Percentiles rank a stretch among this genome's conserved stretches.
Conservation (phyloP, 2,329 filamentous ascomycete species). For the Nothophoma quercina region DNA sequence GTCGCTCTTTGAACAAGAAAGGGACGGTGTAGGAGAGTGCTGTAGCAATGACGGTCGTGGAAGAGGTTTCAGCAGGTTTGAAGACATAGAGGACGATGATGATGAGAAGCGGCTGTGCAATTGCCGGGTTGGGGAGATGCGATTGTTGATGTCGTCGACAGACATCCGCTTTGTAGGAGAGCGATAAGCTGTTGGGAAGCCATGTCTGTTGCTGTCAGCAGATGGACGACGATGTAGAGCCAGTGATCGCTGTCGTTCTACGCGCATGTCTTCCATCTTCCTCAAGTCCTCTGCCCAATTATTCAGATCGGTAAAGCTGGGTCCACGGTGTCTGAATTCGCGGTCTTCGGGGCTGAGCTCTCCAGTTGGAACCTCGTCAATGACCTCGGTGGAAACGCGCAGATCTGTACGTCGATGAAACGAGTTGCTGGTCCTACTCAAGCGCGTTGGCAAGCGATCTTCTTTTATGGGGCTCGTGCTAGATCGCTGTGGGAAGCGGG, state of each 20-base stretch:
- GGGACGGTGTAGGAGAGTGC: background rate
- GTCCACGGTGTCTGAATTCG: conserved; percentile 13
- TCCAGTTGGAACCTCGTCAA: background rate
- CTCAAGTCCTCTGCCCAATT: conserved; percentile 17
- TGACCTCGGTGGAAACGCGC: background rate
- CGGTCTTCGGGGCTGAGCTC: conserved; percentile 16
- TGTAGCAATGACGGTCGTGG: background rate
- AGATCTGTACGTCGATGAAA: conserved; percentile 1
- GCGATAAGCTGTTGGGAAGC: background rate
- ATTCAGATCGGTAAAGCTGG: conserved; percentile 4
- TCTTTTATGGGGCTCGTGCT: background rate
- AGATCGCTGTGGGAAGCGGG: background rate
- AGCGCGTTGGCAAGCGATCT: background rate
- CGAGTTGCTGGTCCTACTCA: background rate
- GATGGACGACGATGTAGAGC: background rate
- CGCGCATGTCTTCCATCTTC: conserved; percentile 12
- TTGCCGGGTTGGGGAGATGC: background rate
- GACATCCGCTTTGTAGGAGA: background rate
- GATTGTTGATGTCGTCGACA: background rate
- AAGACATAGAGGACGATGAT: background rate
- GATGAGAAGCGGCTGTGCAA: conserved; percentile 4
- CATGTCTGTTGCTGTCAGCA: background rate
- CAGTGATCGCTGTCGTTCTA: background rate
- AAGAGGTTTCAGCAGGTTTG: background rate
- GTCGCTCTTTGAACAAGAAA: background rate